phyloP scores from a whole-genome alignment of 345 rosid species.

The Erysimum cheiranthoides region DNA sequence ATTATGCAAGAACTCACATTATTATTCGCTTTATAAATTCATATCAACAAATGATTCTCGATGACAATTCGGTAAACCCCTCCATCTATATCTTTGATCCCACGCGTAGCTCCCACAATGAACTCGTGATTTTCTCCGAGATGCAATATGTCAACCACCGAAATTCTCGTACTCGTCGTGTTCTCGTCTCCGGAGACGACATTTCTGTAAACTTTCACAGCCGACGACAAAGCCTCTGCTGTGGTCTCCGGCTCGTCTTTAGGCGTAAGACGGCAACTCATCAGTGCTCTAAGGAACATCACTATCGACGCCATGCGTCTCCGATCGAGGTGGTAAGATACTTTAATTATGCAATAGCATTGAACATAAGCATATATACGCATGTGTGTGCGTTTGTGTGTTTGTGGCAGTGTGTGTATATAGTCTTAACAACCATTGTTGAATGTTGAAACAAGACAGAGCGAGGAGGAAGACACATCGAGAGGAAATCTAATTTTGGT shows the following conservation, averaged over 20 bases:
- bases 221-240: not conserved
- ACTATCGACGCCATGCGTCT: conserved; percentile 43
- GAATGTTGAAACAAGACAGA: conserved; percentile 17
- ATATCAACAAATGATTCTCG: conserved; percentile 34
- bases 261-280: conserved; percentile 46
- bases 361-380: not conserved
- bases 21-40: conserved; percentile 5
- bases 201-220: conserved; percentile 9
- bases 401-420: conserved; percentile 32
- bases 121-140: conserved; percentile 1
- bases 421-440: conserved; percentile 45
- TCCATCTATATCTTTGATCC: conserved; percentile 27
- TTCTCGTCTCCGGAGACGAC: not conserved
- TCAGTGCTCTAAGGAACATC: conserved; percentile 45
- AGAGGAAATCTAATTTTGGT: conserved; percentile 20
- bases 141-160: conserved; percentile 10
- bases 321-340: conserved; percentile 8
- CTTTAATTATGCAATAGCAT: not conserved
- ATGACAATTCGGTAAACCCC: conserved; percentile 28
- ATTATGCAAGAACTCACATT: conserved; percentile 15
- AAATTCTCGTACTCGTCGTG: not conserved
- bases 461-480: conserved; percentile 4
- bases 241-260: conserved; percentile 15
- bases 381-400: conserved; percentile 15
- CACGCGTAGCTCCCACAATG: not conserved